Percentiles rank a stretch among this genome's conserved stretches.
phyloP scores from a whole-genome alignment of 306 rosid genomes.

The Argentina anserina region DNA sequence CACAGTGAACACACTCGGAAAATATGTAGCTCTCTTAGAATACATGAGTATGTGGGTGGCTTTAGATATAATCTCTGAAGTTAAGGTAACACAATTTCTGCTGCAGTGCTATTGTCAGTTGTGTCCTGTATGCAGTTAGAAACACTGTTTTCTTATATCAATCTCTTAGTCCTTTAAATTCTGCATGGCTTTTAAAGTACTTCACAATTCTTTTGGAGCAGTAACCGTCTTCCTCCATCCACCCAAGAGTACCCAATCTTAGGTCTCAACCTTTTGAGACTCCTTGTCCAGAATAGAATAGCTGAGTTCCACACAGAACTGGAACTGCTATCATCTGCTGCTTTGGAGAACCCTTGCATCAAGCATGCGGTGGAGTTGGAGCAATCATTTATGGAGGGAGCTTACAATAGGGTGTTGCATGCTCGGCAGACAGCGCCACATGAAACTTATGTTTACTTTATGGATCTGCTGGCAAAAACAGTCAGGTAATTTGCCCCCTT shows the following conservation, averaged over 20 bases:
- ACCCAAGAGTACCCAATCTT: conserved; percentile 84
- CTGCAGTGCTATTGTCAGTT: neutral
- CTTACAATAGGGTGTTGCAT: conserved; percentile 91
- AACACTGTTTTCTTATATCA: neutral
- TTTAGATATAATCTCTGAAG: neutral
- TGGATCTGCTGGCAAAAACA: conserved; percentile 98
- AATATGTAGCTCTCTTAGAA: neutral
- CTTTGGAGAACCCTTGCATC: conserved; percentile 89
- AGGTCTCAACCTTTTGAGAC: conserved; percentile 95
- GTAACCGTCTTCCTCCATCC: conserved; percentile 74
- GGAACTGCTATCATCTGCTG: conserved; percentile 77
- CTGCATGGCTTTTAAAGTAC: conserved; percentile 3
- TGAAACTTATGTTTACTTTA: conserved; percentile 79
- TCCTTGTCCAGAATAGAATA: conserved; percentile 95
- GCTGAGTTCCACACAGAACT: conserved; percentile 98
- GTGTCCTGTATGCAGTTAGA: neutral
- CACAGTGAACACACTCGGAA: neutral
- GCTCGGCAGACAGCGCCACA: conserved; percentile 94
- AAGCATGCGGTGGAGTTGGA: conserved; percentile 97
- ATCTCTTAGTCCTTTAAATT: neutral
- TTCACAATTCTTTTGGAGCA: conserved; percentile 38
- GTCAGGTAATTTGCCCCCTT: conserved; percentile 53
- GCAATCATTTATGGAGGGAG: conserved; percentile 99
- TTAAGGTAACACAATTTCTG: neutral
- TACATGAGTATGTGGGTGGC: neutral